Base-by-base conservation (phyloP, 768 basidiomycete species). In the Leccinum sublutescens region DNA sequence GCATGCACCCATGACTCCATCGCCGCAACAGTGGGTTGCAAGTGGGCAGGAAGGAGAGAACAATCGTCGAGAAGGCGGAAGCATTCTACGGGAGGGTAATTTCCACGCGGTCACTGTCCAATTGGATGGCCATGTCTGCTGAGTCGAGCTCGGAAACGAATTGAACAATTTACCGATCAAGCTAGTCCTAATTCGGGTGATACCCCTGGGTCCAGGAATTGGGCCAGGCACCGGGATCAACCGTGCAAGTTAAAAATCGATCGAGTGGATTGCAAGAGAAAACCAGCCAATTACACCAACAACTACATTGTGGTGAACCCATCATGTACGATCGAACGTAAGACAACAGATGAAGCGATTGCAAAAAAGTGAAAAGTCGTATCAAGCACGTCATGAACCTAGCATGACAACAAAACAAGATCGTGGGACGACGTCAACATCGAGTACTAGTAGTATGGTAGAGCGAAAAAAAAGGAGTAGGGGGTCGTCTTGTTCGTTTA, bases 321-420 rank as follows among this genome's bases (percentile, higher is more conserved):
- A 55, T 59, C 55, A 49, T 51, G 49, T 58, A 23, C 11, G 52
- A 54, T 52, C 9, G 8, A 50, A 51, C 8, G 17, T 8, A 17
- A 19, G 21, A 7, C 48, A 34, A 27, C 15, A 36, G 43, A 64
- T 59, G 21, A 48, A 61, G 49, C 49, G 27, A 23, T 33, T 52
- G 65, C 53, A 56, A 60, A 31, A 33, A 38, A 57, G 58, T 23
- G 19, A 43, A 59, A 15, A 43, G 33, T 61, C 65, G 56, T 62
- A 64, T 57, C 54, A 21, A 53, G 53, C 33, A 29, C 15, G 34
- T 71, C 69, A 70, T 71, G 67, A 64, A 58, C 65, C 67, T 48
- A 57, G 67, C 70, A 70, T 67, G 68, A 67, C 14, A 34, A 38
- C 23, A 38, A 34, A 47, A n/a, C 27, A 34, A 40, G 17, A n/a